phyloP scores from a whole-genome alignment of 176 grass and related monocot genomes.

The Melocanna baccifera region DNA sequence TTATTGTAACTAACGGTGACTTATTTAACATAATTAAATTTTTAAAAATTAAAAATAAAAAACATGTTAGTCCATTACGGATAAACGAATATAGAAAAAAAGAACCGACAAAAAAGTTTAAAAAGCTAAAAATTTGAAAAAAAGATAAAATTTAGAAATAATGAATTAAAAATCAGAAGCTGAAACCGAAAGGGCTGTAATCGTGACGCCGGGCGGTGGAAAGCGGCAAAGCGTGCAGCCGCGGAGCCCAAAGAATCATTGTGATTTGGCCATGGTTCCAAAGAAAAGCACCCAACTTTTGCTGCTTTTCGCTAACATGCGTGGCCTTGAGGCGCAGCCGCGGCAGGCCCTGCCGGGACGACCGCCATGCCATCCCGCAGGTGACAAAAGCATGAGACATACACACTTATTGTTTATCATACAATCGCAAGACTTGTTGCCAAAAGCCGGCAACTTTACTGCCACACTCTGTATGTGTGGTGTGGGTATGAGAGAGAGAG shows the following conservation, averaged over 20 bases:
- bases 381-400: slow-evolving; percentile 40
- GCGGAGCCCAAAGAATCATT: slow-evolving; percentile 36
- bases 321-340: slow-evolving; percentile 17
- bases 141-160: too few relatives aligned
- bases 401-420: slow-evolving; percentile 50
- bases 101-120: too few relatives aligned
- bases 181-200: too few relatives aligned
- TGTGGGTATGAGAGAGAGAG: neutral
- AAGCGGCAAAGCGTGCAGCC: slow-evolving; percentile 24
- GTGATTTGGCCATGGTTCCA: slow-evolving; percentile 44
- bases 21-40: too few relatives aligned
- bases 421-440: neutral
- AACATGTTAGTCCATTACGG: too few relatives aligned
- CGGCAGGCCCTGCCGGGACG: slow-evolving; percentile 37
- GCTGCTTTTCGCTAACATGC: slow-evolving; percentile 37
- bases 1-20: too few relatives aligned
- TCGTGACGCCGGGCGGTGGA: slow-evolving; percentile 35
- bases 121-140: too few relatives aligned
- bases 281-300: slow-evolving; percentile 38
- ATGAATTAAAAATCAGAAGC: too few relatives aligned
- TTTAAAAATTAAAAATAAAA: too few relatives aligned
- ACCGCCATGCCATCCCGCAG: neutral
- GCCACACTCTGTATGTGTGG: neutral
- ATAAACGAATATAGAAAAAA: too few relatives aligned
- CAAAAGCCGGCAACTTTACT: slow-evolving; percentile 53